Evolutionary conservation across 371 early-diverging fungal species (phyloP).

Genomic region (Chytridium lagenaria): DNA sequence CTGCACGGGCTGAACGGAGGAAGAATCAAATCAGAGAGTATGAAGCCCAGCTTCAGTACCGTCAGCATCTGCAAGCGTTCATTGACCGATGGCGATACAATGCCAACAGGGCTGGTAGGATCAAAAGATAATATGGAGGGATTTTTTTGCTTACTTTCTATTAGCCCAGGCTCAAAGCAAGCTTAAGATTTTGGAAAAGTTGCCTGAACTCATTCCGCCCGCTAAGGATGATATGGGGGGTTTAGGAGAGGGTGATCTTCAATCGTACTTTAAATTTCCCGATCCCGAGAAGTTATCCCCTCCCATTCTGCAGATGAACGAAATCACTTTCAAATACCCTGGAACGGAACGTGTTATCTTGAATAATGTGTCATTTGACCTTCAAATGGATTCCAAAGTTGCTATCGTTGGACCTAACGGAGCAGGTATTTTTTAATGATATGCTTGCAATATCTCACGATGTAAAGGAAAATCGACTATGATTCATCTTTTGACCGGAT

Average conservation of each 20-base stretch:
- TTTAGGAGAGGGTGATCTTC: constrained; percentile 70
- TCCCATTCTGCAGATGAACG: constrained; percentile 91
- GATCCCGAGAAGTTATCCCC: constrained; percentile 79
- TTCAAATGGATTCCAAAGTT: constrained; percentile 95
- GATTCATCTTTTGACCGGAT: constrained; percentile 89
- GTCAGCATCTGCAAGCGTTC: constrained; percentile 88
- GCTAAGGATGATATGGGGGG: constrained; percentile 63
- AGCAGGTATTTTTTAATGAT: constrained; percentile 45
- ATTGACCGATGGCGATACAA: constrained; percentile 99
- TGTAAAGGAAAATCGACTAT: constrained; percentile 76
- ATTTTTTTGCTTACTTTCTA: neutral
- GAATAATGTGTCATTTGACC: constrained; percentile 82
- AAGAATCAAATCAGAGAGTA: constrained; percentile 90
- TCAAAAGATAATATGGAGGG: neutral
- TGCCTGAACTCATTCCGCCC: constrained; percentile 90
- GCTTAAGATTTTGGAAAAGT: constrained; percentile 97
- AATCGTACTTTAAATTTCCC: constrained; percentile 90
- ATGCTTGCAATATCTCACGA: neutral
- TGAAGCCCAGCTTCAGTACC: constrained; percentile 91
- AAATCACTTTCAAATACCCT: constrained; percentile 88
- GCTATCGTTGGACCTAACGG: constrained; percentile 88
- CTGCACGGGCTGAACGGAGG: constrained; percentile 88
- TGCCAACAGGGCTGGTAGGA: constrained; percentile 85
- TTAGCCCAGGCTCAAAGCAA: constrained; percentile 95
- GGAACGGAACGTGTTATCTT: constrained; percentile 72